Percentiles rank a stretch among this genome's conserved stretches.
phyloP scores from a whole-genome alignment of 106 monocot species.

The Dendrobium nobile region DNA sequence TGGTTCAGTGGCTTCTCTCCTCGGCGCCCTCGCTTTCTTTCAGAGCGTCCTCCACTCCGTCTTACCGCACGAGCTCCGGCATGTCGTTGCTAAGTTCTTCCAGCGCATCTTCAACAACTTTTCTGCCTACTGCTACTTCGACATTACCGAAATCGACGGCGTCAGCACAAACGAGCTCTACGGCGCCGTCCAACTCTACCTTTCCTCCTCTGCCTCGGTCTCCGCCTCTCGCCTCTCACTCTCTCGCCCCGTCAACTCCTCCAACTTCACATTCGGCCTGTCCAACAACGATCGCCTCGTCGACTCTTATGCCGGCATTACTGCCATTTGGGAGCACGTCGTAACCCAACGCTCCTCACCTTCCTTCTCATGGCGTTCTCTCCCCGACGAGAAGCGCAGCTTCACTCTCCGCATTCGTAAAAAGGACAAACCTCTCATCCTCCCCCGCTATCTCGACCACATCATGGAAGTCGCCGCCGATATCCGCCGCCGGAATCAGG shows the following conservation, averaged over 20 bases:
- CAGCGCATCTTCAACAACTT: constrained; percentile 33
- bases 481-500: constrained; percentile 52
- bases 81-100: constrained; percentile 23
- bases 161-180: constrained; percentile 91
- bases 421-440: constrained; percentile 35
- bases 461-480: constrained; percentile 63
- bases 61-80: constrained; percentile 61
- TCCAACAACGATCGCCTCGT: constrained; percentile 67
- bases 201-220: constrained; percentile 53
- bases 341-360: constrained; percentile 53
- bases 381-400: constrained; percentile 78
- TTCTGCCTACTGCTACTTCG: constrained; percentile 80
- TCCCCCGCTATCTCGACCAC: constrained; percentile 70
- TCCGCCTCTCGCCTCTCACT: constrained; percentile 48
- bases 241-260: constrained; percentile 66
- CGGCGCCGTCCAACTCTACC: constrained; percentile 79
- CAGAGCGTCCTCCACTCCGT: constrained; percentile 47
- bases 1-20: constrained; percentile 38
- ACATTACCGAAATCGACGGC: constrained; percentile 76
- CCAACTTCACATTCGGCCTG: constrained; percentile 71
- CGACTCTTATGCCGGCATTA: constrained; percentile 49
- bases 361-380: constrained; percentile 67
- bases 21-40: constrained; percentile 63
- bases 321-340: constrained; percentile 74
- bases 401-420: constrained; percentile 65